Base-by-base conservation (phyloP, 176 grass and related monocot genomes). In the Musa acuminata region DNA sequence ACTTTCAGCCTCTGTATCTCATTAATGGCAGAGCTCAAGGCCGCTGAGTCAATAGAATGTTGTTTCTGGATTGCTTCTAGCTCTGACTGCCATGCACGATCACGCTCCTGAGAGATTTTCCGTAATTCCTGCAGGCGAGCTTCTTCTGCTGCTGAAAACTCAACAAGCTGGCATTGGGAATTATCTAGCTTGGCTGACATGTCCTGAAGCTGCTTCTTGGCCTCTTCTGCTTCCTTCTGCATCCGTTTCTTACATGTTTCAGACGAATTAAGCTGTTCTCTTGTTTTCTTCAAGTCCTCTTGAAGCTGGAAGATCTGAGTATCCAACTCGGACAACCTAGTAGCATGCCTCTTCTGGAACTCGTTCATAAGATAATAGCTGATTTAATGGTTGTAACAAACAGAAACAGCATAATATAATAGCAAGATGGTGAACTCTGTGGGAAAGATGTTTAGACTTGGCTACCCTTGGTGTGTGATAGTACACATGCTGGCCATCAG, bases 231-330 rank as follows among this genome's bases (percentile, higher is more conserved):
- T 78, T 91, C 94, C 78, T 93, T 87, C 70, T 83, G 83, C 1
- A 75, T 58, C 9, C 87, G 80, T 16, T 70, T 85, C 75, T 84
- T 92, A 81, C 82, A 79, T 70, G 82, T 77, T 72, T 98, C 94
- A 9, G 84, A 90, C 24, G 82, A 83, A 51, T 49, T 86, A 16
- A 98, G 78, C 72, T 89, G 90, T 62, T 91, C 88, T 72, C 85
- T 98, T 53, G 77, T 76, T 86, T 93, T 98, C 67, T 98, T 98
- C 78, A 98, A 67, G 60, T 98, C 94, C 53, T 98, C 94, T 55
- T 98, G 88, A 11, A 93, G 86, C 72, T 85, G 82, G 64, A 29
- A 78, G 62, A 91, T 76, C 64, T 85, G 87, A 12, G 85, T 84
- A 23, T 98, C 88, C 79, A 89, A 71, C 77, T 98, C 90, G 14